Conservation (phyloP, 2,329 filamentous ascomycete species). For the Atkinsonella texensis region DNA sequence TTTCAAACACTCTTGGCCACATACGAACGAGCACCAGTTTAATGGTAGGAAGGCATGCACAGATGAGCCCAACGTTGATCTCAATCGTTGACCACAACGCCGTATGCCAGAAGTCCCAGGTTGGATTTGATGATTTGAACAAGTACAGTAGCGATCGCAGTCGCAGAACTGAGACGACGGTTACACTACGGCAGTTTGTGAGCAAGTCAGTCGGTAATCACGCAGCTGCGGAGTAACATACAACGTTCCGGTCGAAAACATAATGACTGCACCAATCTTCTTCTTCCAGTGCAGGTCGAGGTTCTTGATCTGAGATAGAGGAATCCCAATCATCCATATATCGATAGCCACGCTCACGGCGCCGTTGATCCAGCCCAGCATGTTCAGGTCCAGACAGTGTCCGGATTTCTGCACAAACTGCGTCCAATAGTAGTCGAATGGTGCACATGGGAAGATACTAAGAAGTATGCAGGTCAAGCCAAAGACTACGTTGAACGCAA, state of each 20-base stretch:
- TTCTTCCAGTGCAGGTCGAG: conserved; percentile 6
- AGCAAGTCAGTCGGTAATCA: background rate
- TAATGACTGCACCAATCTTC: conserved; percentile 5
- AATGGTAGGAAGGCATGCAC: conserved; percentile 4
- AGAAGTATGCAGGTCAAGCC: background rate
- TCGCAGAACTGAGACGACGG: conserved; percentile 7
- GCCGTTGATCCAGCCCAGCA: conserved; percentile 4
- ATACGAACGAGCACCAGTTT: conserved; percentile 1
- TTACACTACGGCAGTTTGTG: conserved; percentile 2
- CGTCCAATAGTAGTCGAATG: conserved; percentile 3
- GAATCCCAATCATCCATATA: conserved; percentile 6
- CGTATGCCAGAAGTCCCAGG: conserved; percentile 5
- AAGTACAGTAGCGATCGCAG: conserved; percentile 5
- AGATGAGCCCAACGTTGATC: conserved; percentile 7
- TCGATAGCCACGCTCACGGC: conserved; percentile 5
- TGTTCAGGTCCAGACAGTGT: conserved; percentile 4
- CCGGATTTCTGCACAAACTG: conserved; percentile 2
- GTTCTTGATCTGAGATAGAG: conserved; percentile 4
- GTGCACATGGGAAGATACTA: conserved; percentile 4
- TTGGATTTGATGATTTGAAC: conserved; percentile 3
- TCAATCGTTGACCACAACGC: conserved; percentile 8
- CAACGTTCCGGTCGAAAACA: conserved; percentile 7
- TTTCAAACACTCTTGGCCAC: conserved; percentile 5
- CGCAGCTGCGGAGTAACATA: background rate
- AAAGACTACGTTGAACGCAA: background rate